Conservation (phyloP, 1,139 yeast genomes). For the Candida freyschussii region DNA sequence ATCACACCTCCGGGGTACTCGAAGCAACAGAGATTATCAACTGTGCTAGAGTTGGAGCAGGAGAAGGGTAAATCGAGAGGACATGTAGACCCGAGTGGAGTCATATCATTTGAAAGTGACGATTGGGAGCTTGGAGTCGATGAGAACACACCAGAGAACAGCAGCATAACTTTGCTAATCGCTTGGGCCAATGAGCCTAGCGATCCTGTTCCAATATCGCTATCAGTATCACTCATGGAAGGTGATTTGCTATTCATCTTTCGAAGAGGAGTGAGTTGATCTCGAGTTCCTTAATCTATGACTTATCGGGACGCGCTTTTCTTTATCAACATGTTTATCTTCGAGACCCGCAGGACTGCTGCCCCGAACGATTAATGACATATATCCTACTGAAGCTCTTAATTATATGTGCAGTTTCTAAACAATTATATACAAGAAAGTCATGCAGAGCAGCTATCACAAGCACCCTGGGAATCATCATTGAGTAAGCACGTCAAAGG, state of each 20-base stretch:
- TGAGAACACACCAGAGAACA: constrained; percentile 1
- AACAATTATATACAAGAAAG: background rate
- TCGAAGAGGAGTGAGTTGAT: too few relatives aligned
- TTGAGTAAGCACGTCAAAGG: constrained; percentile 5
- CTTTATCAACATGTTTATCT: background rate
- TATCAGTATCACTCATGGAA: too few relatives aligned
- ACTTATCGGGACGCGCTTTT: constrained; percentile 1
- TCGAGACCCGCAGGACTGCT: too few relatives aligned
- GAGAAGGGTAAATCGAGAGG: constrained; percentile 64
- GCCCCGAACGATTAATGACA: too few relatives aligned
- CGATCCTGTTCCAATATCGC: too few relatives aligned
- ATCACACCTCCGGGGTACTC: constrained; percentile 87
- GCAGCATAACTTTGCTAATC: background rate
- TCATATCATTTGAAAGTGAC: background rate
- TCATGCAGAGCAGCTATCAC: constrained; percentile 9
- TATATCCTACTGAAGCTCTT: background rate
- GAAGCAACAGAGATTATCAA: constrained; percentile 68
- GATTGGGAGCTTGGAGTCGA: constrained; percentile 1
- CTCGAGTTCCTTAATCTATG: background rate
- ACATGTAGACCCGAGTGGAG: constrained; percentile 32
- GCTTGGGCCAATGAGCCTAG: background rate
- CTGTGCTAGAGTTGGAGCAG: constrained; percentile 46
- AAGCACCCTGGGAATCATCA: constrained; percentile 3
- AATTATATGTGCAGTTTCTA: background rate
- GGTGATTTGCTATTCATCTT: too few relatives aligned